Evolutionary conservation across 129 eudicot species (phyloP).

Genomic region (Glebionis coronaria): DNA sequence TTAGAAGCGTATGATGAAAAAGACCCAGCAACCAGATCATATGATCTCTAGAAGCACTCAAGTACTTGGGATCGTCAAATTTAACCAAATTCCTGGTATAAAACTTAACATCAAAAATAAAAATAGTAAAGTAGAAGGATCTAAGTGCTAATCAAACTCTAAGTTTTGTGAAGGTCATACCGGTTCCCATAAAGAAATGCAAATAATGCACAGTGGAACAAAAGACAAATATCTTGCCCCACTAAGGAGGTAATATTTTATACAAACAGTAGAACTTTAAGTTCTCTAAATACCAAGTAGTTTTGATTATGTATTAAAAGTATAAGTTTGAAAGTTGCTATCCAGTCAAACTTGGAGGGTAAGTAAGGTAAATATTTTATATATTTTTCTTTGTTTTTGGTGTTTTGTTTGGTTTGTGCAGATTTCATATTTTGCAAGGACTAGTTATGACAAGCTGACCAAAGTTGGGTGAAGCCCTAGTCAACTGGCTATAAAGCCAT

Average conservation of each 20-base stretch:
- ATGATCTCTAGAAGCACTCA: slow-evolving; percentile 83
- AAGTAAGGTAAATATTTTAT: too few relatives aligned
- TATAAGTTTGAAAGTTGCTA: too few relatives aligned
- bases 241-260: slow-evolving; percentile 48
- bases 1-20: slow-evolving; percentile 88
- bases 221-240: slow-evolving; percentile 85
- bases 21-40: slow-evolving; percentile 85
- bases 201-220: slow-evolving; percentile 63
- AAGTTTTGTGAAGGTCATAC: slow-evolving; percentile 47
- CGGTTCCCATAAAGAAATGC: slow-evolving; percentile 62
- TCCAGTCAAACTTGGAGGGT: too few relatives aligned
- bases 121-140: not conserved
- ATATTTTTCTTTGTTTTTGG: too few relatives aligned
- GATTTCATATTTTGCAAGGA: too few relatives aligned
- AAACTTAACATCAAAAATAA: not conserved
- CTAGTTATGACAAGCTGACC: too few relatives aligned
- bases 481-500: too few relatives aligned
- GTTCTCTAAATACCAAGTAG: not conserved
- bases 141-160: slow-evolving; percentile 23
- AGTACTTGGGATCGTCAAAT: slow-evolving; percentile 82
- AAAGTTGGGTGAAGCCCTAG: too few relatives aligned
- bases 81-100: slow-evolving; percentile 70
- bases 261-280: not conserved
- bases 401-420: too few relatives aligned
- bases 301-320: too few relatives aligned